Evolutionary conservation across 352 stramenopile species (phyloP), one percentile per base, ranked within the genome.

Genomic region (Phytophthora melonis): DNA sequence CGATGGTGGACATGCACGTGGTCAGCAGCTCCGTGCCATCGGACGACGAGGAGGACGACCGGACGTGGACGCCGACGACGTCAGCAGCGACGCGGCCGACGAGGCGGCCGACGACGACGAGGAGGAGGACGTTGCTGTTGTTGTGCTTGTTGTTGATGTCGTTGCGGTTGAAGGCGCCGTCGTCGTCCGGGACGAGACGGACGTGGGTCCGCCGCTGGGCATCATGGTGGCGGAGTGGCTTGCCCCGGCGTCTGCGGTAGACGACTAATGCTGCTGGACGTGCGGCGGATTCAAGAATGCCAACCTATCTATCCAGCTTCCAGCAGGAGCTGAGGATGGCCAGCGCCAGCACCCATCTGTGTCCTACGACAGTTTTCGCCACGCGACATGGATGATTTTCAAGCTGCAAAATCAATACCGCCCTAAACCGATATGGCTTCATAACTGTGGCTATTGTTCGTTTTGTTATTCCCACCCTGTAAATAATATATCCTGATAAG

Each of bases 1-100:
- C 27, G 60, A 89, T 73, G n/a, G 72, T 82, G 34, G 68, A 68
- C 25, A 84, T 68, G 19, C 81, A 88, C 1, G 69, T 56, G 11
- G 74, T 77, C 32, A 90, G 72, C 16, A 78, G 63, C 41, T 50
- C 64, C 16, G 74, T 71, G 0, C 50, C 47, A 23, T 69, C 63
- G 34, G 70, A 76, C 1, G 73, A 74, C 2, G 58, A 56, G 7
- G 74, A 79, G 2, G 62, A 66, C 4, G 73, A 72, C 10, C 36
- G 10, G 36, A 52, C 43, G 45, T 62, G 2, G 68, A 68, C 2
- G 53, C 32, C 18, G 66, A 70, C 2, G 66, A 59, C n/a, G 68
- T 71, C 32, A 78, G 70, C 23, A 65, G 60, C 4, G 67, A 69
- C 19, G 67, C 36, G 3, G 52, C 23, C 5, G 66, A 50, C 16